Evolutionary conservation across 2,329 filamentous ascomycete species (phyloP).

Genomic region (Hypoxylon sp.): DNA sequence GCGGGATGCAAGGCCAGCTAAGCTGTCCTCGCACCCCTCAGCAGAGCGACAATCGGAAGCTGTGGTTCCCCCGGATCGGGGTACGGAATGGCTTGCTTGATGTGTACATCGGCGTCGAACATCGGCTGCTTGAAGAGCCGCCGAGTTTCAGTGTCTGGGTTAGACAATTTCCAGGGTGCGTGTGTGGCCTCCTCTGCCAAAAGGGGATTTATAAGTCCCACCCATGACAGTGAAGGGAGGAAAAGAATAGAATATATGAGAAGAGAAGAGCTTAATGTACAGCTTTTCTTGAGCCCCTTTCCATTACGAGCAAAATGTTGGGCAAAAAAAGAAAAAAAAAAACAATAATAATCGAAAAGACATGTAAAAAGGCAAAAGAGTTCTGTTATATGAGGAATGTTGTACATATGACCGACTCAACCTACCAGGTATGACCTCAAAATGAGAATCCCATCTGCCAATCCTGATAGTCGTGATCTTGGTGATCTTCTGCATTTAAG

Average conservation of each 20-base stretch:
- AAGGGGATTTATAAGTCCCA: neutral
- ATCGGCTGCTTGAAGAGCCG: conserved; percentile 19
- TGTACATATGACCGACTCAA: conserved; percentile 19
- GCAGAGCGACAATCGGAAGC: conserved; percentile 32
- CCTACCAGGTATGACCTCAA: conserved; percentile 27
- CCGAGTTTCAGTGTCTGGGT: conserved; percentile 6
- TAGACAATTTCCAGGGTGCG: conserved; percentile 11
- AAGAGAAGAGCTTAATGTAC: no score
- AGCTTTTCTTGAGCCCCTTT: neutral
- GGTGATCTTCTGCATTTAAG: neutral
- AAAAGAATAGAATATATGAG: no score
- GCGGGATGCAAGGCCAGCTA: conserved; percentile 26
- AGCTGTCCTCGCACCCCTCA: conserved; percentile 7
- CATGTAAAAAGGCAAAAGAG: conserved; percentile 1
- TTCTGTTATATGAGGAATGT: conserved; percentile 15
- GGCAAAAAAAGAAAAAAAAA: no score
- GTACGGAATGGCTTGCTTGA: conserved; percentile 7
- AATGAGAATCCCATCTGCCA: neutral
- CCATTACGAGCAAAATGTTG: no score
- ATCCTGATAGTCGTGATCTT: neutral
- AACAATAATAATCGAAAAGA: conserved; percentile 1
- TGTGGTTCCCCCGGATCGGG: conserved; percentile 17
- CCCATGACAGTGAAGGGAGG: conserved; percentile 5
- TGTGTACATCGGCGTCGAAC: conserved; percentile 26
- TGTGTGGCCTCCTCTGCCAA: conserved; percentile 14